A percentile compares a stretch with the other conserved stretches of the same genome.
These are phyloP conservation scores for Monosporozyma siamensis DNA, from an alignment of 805 yeast genomes.

Conservation along the genomic window DNA sequence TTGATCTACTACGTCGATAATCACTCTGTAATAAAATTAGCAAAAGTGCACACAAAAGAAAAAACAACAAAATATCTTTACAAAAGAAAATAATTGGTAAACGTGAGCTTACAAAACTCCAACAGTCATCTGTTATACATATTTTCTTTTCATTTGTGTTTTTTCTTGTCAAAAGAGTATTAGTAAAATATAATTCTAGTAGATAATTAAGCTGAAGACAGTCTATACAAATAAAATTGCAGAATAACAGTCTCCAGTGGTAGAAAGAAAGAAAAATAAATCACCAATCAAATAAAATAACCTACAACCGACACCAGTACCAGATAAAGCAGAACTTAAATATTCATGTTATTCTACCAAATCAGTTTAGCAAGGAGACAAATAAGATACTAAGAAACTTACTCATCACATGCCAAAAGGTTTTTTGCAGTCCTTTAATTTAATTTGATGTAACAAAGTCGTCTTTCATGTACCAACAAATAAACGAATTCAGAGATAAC, in stretches of 20 bases:
- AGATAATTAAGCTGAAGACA: background rate
- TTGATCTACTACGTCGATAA: constrained; percentile 15
- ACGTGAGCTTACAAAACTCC: no score
- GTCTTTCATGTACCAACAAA: no score
- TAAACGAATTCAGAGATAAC: no score
- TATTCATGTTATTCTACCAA: background rate
- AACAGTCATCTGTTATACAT: background rate
- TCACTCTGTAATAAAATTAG: constrained; percentile 1
- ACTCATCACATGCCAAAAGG: no score
- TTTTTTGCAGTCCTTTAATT: no score
- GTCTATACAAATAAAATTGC: background rate
- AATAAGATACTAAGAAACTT: background rate
- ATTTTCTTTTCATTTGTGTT: background rate
- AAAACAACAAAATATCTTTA: background rate
- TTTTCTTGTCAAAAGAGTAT: background rate
- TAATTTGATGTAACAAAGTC: no score
- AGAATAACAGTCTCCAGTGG: background rate
- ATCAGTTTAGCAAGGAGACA: background rate
- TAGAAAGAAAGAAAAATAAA: background rate
- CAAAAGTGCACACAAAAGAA: background rate
- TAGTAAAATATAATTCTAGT: constrained; percentile 1
- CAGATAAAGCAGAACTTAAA: background rate
- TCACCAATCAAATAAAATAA: background rate
- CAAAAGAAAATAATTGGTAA: background rate
- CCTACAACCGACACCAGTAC: background rate